Conservation (phyloP, 164 flowering plant species). For the Kingdonia uniflora region DNA sequence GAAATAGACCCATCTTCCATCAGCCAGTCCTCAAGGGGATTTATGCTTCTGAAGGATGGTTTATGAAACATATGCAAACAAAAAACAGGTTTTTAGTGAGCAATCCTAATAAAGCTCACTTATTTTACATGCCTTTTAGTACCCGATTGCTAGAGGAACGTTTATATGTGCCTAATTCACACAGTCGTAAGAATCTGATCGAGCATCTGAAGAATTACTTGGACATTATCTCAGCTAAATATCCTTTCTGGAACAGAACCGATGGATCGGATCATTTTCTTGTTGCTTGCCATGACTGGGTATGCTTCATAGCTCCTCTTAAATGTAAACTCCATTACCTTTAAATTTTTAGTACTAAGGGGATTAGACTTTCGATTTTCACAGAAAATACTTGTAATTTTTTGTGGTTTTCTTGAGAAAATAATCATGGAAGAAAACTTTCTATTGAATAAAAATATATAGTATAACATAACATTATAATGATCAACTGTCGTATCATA, state of each 20-base stretch:
- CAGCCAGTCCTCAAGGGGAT: slow-evolving; percentile 30
- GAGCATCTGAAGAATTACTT: slow-evolving; percentile 12
- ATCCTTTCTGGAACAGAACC: slow-evolving; percentile 31
- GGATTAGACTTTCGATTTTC: too few relatives aligned
- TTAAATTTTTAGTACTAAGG: too few relatives aligned
- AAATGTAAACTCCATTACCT: not conserved
- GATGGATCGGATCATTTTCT: slow-evolving; percentile 32
- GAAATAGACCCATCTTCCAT: slow-evolving; percentile 9
- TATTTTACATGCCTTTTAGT: slow-evolving; percentile 27
- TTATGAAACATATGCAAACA: slow-evolving; percentile 8
- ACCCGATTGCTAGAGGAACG: slow-evolving; percentile 11
- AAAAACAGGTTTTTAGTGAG: slow-evolving; percentile 16
- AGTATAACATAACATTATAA: too few relatives aligned
- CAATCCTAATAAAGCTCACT: slow-evolving; percentile 9
- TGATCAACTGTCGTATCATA: too few relatives aligned
- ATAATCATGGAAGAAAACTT: too few relatives aligned
- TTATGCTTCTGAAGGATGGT: slow-evolving; percentile 22
- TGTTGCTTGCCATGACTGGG: slow-evolving; percentile 41
- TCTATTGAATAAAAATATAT: too few relatives aligned
- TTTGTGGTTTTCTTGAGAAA: too few relatives aligned
- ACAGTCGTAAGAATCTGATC: slow-evolving; percentile 8
- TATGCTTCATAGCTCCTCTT: slow-evolving; percentile 8
- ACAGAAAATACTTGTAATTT: too few relatives aligned
- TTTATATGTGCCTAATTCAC: slow-evolving; percentile 7
- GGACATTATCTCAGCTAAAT: slow-evolving; percentile 15